These are phyloP conservation scores for Moniliella sp. DNA, from an alignment of 1,284 basidiomycete species.

Conservation along the genomic window DNA sequence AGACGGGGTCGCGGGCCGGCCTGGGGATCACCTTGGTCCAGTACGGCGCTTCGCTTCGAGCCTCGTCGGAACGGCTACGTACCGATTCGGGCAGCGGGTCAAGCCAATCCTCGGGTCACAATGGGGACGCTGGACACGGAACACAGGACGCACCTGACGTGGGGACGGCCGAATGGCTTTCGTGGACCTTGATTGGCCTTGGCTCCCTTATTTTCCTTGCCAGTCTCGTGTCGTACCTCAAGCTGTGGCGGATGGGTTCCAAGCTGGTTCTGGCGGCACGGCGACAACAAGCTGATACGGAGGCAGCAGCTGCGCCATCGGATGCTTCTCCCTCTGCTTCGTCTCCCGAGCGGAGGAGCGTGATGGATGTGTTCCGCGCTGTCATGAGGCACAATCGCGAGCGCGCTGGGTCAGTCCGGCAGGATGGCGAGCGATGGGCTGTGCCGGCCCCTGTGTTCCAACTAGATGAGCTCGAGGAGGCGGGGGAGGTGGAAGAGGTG, in stretches of 20 bases:
- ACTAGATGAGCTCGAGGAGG: too few species aligned
- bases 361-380: too few species aligned
- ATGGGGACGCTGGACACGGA: conserved; percentile 27
- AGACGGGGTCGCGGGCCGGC: conserved; percentile 76
- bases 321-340: too few species aligned
- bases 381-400: too few species aligned
- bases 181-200: conserved; percentile 69
- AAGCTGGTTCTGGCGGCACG: conserved; percentile 14
- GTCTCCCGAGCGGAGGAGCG: too few species aligned
- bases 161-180: conserved; percentile 52
- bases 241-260: conserved; percentile 19
- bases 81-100: conserved; percentile 15
- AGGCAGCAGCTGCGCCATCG: conserved; percentile 2
- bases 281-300: too few species aligned
- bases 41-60: conserved; percentile 68
- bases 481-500: too few species aligned
- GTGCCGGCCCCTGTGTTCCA: too few species aligned
- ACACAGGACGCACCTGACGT: conserved; percentile 2
- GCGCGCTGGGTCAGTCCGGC: too few species aligned
- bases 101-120: too few species aligned
- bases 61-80: too few species aligned
- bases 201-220: conserved; percentile 61
- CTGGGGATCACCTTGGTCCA: conserved; percentile 72
- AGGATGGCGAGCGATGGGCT: too few species aligned
- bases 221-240: conserved; percentile 53